phyloP scores from a whole-genome alignment of 495 filamentous ascomycete species.

The Annulohypoxylon maeteangense region DNA sequence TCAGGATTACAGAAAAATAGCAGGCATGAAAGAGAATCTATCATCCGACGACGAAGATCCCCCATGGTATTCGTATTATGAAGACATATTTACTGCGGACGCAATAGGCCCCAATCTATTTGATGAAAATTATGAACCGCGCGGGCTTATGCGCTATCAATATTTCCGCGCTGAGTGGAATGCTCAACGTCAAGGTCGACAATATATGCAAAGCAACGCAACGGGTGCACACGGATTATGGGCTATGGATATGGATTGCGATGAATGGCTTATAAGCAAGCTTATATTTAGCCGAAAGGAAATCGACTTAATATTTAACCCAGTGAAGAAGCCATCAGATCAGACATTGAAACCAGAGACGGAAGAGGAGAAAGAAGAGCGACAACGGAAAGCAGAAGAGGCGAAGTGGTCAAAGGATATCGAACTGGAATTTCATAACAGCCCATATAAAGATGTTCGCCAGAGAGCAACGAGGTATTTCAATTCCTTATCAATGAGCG shows the following conservation, averaged over 20 bases:
- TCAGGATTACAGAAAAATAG: constrained; percentile 42
- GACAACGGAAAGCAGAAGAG: constrained; percentile 25
- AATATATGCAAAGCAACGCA: background rate
- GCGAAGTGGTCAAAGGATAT: constrained; percentile 34
- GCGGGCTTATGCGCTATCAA: constrained; percentile 51
- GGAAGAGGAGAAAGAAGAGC: constrained; percentile 26
- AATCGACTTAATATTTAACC: constrained; percentile 43
- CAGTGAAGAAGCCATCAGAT: background rate
- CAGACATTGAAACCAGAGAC: background rate
- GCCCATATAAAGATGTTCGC: constrained; percentile 30
- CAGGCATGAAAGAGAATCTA: constrained; percentile 2
- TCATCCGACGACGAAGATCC: background rate
- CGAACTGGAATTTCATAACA: constrained; percentile 26
- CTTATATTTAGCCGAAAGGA: constrained; percentile 62
- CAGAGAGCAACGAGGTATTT: constrained; percentile 39
- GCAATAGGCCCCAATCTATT: constrained; percentile 25
- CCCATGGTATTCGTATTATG: background rate
- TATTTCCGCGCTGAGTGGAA: constrained; percentile 49
- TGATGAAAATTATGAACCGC: constrained; percentile 38
- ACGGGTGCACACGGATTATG: constrained; percentile 23
- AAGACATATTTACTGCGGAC: constrained; percentile 32
- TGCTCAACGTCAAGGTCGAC: constrained; percentile 19
- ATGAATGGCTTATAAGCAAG: constrained; percentile 60
- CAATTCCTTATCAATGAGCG: too few species aligned
- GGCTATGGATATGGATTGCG: constrained; percentile 41